A percentile compares a stretch with the other conserved stretches of the same genome.
These are phyloP conservation scores for Pythium periplocum DNA, from an alignment of 352 stramenopile species.

Conservation along the genomic window DNA sequence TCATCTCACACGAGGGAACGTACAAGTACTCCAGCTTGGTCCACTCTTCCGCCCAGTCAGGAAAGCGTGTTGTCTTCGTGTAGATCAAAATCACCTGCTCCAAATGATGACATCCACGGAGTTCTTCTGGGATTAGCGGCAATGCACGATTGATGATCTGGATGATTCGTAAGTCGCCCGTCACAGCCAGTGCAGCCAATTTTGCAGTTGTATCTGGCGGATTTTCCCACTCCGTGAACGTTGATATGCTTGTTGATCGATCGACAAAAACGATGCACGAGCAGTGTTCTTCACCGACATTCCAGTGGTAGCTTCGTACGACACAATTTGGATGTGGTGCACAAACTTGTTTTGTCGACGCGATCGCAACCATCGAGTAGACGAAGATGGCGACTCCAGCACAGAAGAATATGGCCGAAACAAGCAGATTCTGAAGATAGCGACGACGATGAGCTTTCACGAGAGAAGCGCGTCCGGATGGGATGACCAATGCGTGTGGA, in stretches of 20 bases:
- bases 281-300: not conserved
- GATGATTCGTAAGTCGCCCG: constrained; percentile 1
- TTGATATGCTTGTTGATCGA: not conserved
- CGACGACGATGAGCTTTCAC: no score
- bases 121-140: not conserved
- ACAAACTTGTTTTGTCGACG: constrained; percentile 1
- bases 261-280: constrained; percentile 6
- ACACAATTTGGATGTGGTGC: constrained; percentile 4
- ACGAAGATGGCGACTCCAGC: constrained; percentile 6
- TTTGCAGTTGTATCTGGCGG: not conserved
- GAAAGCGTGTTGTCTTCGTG: constrained; percentile 1
- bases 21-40: constrained; percentile 4
- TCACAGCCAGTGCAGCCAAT: not conserved
- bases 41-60: constrained; percentile 5
- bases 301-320: constrained; percentile 10
- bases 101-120: not conserved
- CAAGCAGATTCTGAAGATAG: constrained; percentile 6
- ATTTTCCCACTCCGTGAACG: constrained; percentile 1
- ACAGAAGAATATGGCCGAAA: constrained; percentile 9
- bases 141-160: constrained; percentile 6
- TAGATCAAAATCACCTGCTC: constrained; percentile 10
- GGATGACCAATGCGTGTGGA: not conserved
- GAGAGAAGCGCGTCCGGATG: no score
- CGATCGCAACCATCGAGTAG: constrained; percentile 9
- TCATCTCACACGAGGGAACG: no score